A percentile compares a stretch with the other conserved stretches of the same genome.
These are phyloP conservation scores for Ascochyta pisi DNA, from an alignment of 2,329 filamentous ascomycete species.

Conservation along the genomic window DNA sequence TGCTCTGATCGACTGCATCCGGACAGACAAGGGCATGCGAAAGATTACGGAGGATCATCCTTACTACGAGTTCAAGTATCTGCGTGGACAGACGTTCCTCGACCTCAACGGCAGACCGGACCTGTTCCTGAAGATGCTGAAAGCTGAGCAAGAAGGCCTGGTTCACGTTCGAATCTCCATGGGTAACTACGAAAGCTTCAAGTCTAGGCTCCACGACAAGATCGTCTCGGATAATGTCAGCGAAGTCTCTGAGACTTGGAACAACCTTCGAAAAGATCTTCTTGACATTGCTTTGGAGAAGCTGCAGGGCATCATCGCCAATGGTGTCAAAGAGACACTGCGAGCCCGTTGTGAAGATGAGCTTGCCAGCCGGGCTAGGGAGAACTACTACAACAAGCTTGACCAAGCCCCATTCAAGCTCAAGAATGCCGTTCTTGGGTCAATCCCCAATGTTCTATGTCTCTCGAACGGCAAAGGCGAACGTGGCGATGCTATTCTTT, in stretches of 20 bases:
- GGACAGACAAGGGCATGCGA: conserved; percentile 92
- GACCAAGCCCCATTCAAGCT: conserved; percentile 97
- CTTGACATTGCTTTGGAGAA: conserved; percentile 82
- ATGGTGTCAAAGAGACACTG: conserved; percentile 92
- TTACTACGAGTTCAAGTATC: conserved; percentile 97
- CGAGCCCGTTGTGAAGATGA: conserved; percentile 93
- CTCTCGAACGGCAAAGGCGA: conserved; percentile 86
- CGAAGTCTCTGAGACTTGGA: conserved; percentile 94
- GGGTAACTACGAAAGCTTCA: conserved; percentile 77
- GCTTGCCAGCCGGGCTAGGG: conserved; percentile 84
- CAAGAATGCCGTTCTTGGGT: conserved; percentile 88
- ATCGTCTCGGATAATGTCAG: conserved; percentile 96
- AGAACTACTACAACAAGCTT: conserved; percentile 86
- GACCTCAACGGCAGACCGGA: conserved; percentile 86
- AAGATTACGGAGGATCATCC: conserved; percentile 95
- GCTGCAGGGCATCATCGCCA: conserved; percentile 82
- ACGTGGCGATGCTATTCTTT: conserved; percentile 81
- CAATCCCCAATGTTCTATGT: conserved; percentile 83
- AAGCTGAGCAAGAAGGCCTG: conserved; percentile 91
- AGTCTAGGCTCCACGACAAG: conserved; percentile 76
- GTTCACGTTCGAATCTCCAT: conserved; percentile 84
- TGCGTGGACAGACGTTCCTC: conserved; percentile 84
- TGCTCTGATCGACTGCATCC: conserved; percentile 82
- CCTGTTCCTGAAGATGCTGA: conserved; percentile 95
- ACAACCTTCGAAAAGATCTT: conserved; percentile 82